These are phyloP conservation scores for Alternaria sp. DNA, from an alignment of 2,329 filamentous ascomycete species.

Conservation along the genomic window DNA sequence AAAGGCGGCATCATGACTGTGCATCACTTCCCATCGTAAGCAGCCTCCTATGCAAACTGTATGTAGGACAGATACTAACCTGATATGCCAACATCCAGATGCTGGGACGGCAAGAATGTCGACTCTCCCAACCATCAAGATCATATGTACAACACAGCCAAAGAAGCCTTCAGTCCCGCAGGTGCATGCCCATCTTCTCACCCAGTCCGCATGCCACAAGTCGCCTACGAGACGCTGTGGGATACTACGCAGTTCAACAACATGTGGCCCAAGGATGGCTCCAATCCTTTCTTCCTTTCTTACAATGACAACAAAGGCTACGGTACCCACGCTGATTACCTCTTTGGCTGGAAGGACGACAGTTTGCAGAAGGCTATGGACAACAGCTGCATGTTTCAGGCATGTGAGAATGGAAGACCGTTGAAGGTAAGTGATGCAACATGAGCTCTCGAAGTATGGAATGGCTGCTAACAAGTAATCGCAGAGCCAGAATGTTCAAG, in stretches of 20 bases:
- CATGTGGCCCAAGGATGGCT: conserved; percentile 40
- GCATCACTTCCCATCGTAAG: conserved; percentile 31
- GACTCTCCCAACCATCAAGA: conserved; percentile 65
- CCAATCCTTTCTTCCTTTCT: conserved; percentile 38
- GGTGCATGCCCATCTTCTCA: conserved; percentile 39
- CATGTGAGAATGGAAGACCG: conserved; percentile 30
- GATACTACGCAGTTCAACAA: conserved; percentile 37
- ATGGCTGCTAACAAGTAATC: background rate
- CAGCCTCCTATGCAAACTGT: background rate
- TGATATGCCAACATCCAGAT: background rate
- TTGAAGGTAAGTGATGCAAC: conserved; percentile 30
- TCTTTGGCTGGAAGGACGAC: conserved; percentile 44
- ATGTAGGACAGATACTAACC: background rate
- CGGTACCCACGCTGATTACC: conserved; percentile 42
- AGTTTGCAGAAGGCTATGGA: conserved; percentile 39
- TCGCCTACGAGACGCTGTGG: conserved; percentile 46
- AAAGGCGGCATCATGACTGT: conserved; percentile 21
- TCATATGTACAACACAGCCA: conserved; percentile 49
- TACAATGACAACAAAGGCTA: conserved; percentile 40
- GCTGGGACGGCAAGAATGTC: conserved; percentile 60
- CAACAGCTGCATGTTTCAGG: conserved; percentile 37
- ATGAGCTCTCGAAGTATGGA: background rate
- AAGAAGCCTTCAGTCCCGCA: conserved; percentile 32
- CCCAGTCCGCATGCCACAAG: conserved; percentile 41
- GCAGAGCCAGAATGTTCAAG: conserved; percentile 6